A percentile compares a stretch with the other conserved stretches of the same genome.
phyloP scores from a whole-genome alignment of 1,284 basidiomycete genomes.

The Tilletia walkeri region DNA sequence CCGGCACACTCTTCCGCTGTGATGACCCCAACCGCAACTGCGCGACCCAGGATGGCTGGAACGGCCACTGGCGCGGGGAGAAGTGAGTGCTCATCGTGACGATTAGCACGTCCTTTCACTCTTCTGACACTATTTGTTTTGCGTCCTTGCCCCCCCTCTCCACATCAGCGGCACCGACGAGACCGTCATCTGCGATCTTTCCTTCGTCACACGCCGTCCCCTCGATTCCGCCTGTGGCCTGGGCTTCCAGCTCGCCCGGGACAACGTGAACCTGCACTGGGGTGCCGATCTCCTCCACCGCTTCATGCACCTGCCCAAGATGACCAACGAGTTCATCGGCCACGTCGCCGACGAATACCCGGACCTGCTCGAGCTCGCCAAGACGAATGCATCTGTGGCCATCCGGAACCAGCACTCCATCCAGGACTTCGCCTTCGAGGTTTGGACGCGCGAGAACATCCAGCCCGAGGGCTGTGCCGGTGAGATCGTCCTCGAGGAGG shows the following conservation, averaged over 20 bases:
- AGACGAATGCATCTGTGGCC: constrained; percentile 50
- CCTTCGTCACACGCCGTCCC: constrained; percentile 30
- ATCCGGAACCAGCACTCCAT: constrained; percentile 56
- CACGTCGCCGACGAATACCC: constrained; percentile 56
- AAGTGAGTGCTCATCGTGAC: too few species aligned
- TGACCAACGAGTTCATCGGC: constrained; percentile 51
- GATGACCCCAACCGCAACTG: constrained; percentile 58
- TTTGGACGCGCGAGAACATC: constrained; percentile 55
- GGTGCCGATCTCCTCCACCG: constrained; percentile 58
- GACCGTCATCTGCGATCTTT: constrained; percentile 55
- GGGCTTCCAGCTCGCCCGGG: constrained; percentile 54
- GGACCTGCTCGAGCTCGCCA: constrained; percentile 55
- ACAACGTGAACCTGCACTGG: constrained; percentile 53
- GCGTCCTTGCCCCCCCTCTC: too few species aligned
- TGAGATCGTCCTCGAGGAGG: constrained; percentile 12
- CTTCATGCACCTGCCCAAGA: constrained; percentile 53
- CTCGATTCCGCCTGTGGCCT: constrained; percentile 48
- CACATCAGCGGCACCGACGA: constrained; percentile 58
- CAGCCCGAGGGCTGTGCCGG: constrained; percentile 42
- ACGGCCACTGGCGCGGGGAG: constrained; percentile 58
- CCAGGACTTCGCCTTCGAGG: constrained; percentile 57
- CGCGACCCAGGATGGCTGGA: constrained; percentile 49
- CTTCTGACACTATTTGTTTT: too few species aligned
- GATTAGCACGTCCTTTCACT: too few species aligned
- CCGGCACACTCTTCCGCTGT: constrained; percentile 46